Percentiles rank a stretch among this genome's conserved stretches.
Evolutionary conservation across 129 eudicot genomes (phyloP).

Genomic region (Lonicera japonica): DNA sequence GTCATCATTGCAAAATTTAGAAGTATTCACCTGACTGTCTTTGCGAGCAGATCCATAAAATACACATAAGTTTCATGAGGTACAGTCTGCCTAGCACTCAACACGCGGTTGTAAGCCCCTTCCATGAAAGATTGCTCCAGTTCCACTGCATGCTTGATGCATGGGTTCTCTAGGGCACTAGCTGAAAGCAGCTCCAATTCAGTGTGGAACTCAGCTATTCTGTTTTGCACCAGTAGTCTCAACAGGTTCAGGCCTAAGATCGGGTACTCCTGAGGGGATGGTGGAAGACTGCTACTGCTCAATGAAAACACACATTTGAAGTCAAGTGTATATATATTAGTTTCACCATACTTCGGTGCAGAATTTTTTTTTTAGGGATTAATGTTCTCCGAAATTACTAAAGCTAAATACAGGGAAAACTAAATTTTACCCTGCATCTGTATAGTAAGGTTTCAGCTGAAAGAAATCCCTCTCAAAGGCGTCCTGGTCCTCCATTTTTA

Average conservation of each 20-base stretch:
- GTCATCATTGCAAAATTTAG: no score
- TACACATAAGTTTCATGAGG: slow-evolving; percentile 89
- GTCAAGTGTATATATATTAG: background rate
- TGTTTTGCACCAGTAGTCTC: slow-evolving; percentile 88
- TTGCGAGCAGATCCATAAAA: slow-evolving; percentile 89
- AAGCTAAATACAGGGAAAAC: background rate
- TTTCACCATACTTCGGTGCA: background rate
- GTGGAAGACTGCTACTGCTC: slow-evolving; percentile 65
- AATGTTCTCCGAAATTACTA: background rate
- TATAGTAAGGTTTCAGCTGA: slow-evolving; percentile 94
- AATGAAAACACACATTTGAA: slow-evolving; percentile 17
- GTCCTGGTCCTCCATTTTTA: slow-evolving; percentile 87
- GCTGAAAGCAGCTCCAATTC: slow-evolving; percentile 79
- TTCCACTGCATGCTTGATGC: slow-evolving; percentile 87
- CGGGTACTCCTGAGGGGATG: slow-evolving; percentile 83
- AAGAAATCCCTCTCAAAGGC: slow-evolving; percentile 95
- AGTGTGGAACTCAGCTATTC: slow-evolving; percentile 93
- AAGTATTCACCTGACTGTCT: slow-evolving; percentile 62
- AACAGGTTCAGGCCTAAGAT: slow-evolving; percentile 91
- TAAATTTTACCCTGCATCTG: slow-evolving; percentile 92
- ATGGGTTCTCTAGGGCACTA: slow-evolving; percentile 67
- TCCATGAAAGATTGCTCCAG: slow-evolving; percentile 92
- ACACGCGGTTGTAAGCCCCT: slow-evolving; percentile 85
- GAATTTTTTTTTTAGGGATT: background rate
- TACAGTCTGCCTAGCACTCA: slow-evolving; percentile 86